Evolutionary conservation across 495 filamentous ascomycete species (phyloP), one percentile per base, ranked within the genome.

Genomic region (Massariosphaeria phaeospora): DNA sequence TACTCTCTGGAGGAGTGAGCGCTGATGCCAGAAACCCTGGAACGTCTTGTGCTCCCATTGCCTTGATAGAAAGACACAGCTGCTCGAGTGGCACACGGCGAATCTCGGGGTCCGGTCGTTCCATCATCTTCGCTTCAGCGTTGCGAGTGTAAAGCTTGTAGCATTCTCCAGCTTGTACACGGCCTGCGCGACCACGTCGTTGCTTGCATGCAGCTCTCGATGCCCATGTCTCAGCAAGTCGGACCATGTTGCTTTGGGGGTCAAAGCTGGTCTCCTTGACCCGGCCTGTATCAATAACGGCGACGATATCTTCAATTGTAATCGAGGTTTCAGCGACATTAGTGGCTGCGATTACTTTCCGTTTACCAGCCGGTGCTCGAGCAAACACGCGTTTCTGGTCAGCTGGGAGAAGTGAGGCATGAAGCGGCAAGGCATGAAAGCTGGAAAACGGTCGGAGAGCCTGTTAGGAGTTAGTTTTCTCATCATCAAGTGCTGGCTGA

Each of bases 291-390:
- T 98, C 93, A 46, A 98, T 94, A 43, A 98, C 94, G 20, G 90
- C 93, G 11, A 97, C 91, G 29, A 97, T 85, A 63, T 98, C 93
- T 52, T 93, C 88, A 45, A 98, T 98, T 0, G 93, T 98, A 64
- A 98, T 97, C 9, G 93, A 97, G 0, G 93, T 98, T 67, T 98
- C 93, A 2, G 93, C 93, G 13, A 98, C 91, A 60, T 98, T 98
- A 13, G 93, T 98, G 1, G 93, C 86, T 10, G 88, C 86, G 20
- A 98, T 84, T 33, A 98, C 82, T 71, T 98, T 98, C 20, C 93
- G 76, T 69, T 85, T 89, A 1, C 89, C 90, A 18, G 68, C 68
- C 0, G 93, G 90, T 1, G 93, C 74, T 23, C 72, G 76, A 13
- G 79, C 76, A 67, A 98, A 98, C 3, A 98, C 93, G 38, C 82